phyloP scores from a whole-genome alignment of 2,329 filamentous ascomycete genomes.

The Sordariomycetes sp. region DNA sequence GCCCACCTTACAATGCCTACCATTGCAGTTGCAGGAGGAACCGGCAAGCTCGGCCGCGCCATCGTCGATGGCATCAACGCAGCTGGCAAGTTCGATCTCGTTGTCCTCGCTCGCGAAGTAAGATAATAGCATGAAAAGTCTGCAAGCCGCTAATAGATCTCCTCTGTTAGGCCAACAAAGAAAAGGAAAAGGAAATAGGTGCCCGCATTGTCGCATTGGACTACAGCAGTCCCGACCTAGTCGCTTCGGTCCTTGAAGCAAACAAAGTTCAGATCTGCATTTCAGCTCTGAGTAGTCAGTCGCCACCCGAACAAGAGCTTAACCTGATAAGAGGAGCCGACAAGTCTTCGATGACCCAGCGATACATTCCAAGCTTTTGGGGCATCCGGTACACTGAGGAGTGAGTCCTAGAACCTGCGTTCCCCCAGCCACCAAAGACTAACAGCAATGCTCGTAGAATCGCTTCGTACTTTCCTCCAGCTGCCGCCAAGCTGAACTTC shows the following conservation, averaged over 20 bases:
- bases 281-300: constrained; percentile 25
- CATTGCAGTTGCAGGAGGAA: constrained; percentile 36
- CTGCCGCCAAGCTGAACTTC: neutral
- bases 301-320: constrained; percentile 22
- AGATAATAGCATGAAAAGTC: neutral
- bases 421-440: neutral
- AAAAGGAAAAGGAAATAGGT: constrained; percentile 12
- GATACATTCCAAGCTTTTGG: constrained; percentile 33
- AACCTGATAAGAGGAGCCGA: constrained; percentile 35
- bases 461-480: neutral
- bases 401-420: neutral
- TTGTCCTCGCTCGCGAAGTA: constrained; percentile 30
- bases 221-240: constrained; percentile 13
- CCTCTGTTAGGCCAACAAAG: constrained; percentile 7
- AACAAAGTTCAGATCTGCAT: constrained; percentile 34
- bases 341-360: constrained; percentile 21
- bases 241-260: constrained; percentile 15
- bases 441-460: neutral
- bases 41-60: constrained; percentile 32
- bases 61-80: constrained; percentile 32
- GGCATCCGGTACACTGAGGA: constrained; percentile 15
- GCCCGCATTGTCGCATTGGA: constrained; percentile 15
- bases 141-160: neutral
- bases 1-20: neutral
- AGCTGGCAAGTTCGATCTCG: constrained; percentile 23